Base-by-base conservation (phyloP, 371 early-diverging fungal genomes). In the Mortierella sp. region DNA sequence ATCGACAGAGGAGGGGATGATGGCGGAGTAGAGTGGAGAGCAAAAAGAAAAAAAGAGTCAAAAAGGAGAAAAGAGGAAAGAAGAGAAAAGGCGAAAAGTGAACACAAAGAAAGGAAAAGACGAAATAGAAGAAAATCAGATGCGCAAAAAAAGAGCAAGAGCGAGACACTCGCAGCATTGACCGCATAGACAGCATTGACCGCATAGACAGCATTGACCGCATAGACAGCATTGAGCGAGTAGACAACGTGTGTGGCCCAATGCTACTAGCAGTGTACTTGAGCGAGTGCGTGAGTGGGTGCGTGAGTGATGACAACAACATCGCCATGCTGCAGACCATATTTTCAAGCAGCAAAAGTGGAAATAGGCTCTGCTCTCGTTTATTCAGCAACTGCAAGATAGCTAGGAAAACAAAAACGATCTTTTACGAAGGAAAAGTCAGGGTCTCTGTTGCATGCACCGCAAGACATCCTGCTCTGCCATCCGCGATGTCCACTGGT, bases 401-500 rank as follows among this genome's bases (percentile, higher is more conserved):
- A 50, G 50, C 14, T 11, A 50, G 50, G 16, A 13, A 13, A 13
- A 13, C 50, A 50, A 50, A 50, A 50, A 16, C 2, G 50, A 50
- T 50, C 50, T 50, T 14, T 38, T 5, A 38, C 42, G 5, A 38
- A 50, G 2, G 16, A 50, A 48, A 48, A 9, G 50, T 16, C 16
- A 50, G 16, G 50, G 50, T 2, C 50, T 50, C 50, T 50, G 16
- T 3, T 50, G 16, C 50, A 42, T 84, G 58, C 6, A 70, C 63
- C 34, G 52, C 65, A 76, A 38, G 31, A 84, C 48, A 45, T 84
- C 84, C 31, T 70, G 55, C 58, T 21, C 47, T 2, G 78, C 78
- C 81, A 80, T 81, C 70, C 79, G 57, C 2, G 84, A 79, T 5
- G 60, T 57, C 84, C 84, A 84, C 9, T 72, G 65, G 54, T 81